Evolutionary conservation across 108 stramenopile species (phyloP).

Genomic region (Cyclotella kingstonii): DNA sequence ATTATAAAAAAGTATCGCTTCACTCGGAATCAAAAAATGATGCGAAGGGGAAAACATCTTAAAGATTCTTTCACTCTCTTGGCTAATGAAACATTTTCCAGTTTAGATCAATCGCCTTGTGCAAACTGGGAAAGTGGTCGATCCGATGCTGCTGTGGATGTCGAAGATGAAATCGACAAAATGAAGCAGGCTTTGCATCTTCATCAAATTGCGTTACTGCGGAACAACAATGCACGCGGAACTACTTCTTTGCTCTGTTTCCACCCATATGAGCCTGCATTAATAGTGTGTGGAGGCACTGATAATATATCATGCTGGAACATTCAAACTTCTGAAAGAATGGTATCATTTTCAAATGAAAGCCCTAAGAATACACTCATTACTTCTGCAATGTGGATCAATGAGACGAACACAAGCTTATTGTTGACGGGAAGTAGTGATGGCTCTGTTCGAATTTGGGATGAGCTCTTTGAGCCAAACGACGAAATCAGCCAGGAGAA

Average conservation of each 20-base stretch:
- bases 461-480: conserved; percentile 65
- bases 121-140: conserved; percentile 26
- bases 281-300: conserved; percentile 78
- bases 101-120: conserved; percentile 23
- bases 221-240: conserved; percentile 52
- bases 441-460: conserved; percentile 81
- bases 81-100: conserved; percentile 43
- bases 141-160: conserved; percentile 33
- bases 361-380: conserved; percentile 71
- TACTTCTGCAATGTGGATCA: conserved; percentile 91
- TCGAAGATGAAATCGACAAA: conserved; percentile 44
- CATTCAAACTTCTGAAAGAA: conserved; percentile 51
- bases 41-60: conserved; percentile 48
- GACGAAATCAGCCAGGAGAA: conserved; percentile 39
- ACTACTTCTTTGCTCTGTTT: conserved; percentile 84
- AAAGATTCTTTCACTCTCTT: conserved; percentile 57
- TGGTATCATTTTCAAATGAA: conserved; percentile 56
- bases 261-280: conserved; percentile 90
- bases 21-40: conserved; percentile 57
- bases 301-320: conserved; percentile 87
- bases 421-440: conserved; percentile 90
- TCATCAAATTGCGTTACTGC: conserved; percentile 63
- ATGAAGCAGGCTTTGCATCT: conserved; percentile 69
- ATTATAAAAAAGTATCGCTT: conserved; percentile 66
- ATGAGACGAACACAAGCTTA: conserved; percentile 74